These are phyloP conservation scores for Elsinoe fawcettii DNA, from an alignment of 2,329 filamentous ascomycete species.

Conservation along the genomic window DNA sequence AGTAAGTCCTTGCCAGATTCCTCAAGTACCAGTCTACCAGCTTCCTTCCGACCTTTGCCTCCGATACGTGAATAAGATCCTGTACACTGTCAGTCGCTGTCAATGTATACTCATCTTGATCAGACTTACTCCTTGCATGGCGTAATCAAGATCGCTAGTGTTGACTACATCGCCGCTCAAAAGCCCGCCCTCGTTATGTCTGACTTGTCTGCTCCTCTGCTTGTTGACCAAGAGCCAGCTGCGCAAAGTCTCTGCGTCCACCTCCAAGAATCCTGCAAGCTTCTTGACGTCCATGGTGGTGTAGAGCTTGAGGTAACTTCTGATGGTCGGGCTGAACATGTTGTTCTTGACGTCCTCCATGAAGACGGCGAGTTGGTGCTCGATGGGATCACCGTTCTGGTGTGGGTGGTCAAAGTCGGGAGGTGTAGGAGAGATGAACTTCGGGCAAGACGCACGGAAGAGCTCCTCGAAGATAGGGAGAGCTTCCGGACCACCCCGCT, in stretches of 20 bases:
- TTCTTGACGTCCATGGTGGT: conserved; percentile 99
- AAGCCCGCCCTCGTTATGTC: conserved; percentile 84
- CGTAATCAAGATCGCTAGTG: conserved; percentile 93
- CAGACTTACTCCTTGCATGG: conserved; percentile 78
- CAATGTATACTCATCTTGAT: neutral
- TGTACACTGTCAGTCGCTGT: conserved; percentile 34
- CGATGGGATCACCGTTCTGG: conserved; percentile 90
- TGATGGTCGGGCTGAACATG: conserved; percentile 94
- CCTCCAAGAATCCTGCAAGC: conserved; percentile 92
- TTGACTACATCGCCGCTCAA: conserved; percentile 89
- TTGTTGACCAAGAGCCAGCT: conserved; percentile 95
- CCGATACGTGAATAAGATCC: conserved; percentile 97
- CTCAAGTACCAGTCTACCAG: conserved; percentile 98
- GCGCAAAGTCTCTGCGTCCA: conserved; percentile 90
- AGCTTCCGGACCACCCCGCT: conserved; percentile 89
- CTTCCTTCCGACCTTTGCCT: conserved; percentile 95
- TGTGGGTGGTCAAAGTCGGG: conserved; percentile 97
- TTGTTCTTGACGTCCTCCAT: conserved; percentile 99
- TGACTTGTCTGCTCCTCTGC: conserved; percentile 92
- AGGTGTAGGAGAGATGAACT: conserved; percentile 96
- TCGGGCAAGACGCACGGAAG: conserved; percentile 95
- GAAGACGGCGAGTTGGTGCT: conserved; percentile 95
- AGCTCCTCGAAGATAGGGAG: conserved; percentile 97
- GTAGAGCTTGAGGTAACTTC: conserved; percentile 97
- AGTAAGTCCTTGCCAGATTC: conserved; percentile 93